These are phyloP conservation scores for Poa pratensis DNA, from an alignment of 176 grass and related monocot species.

Conservation along the genomic window DNA sequence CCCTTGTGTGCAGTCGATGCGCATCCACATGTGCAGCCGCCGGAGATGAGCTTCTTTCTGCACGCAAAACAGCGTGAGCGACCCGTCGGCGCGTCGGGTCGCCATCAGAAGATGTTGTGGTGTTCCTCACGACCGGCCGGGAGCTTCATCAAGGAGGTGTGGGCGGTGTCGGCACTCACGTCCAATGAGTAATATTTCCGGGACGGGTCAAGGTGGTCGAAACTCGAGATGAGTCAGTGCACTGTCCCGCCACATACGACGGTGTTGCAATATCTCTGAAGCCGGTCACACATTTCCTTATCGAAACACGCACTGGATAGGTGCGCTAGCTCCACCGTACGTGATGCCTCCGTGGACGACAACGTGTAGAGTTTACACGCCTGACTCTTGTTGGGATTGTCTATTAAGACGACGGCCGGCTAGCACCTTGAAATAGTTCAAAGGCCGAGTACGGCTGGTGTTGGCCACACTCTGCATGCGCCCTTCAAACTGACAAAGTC, in stretches of 20 bases:
- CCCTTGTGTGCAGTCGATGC: not conserved
- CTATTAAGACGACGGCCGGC: no score
- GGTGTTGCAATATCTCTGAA: no score
- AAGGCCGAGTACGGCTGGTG: not conserved
- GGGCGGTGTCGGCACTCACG: not conserved
- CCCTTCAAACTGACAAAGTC: not conserved
- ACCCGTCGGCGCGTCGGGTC: not conserved
- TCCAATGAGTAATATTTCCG: not conserved
- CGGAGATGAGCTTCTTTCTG: not conserved
- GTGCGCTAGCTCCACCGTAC: not conserved
- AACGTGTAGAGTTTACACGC: not conserved
- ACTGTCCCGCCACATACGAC: not conserved
- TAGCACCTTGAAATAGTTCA: not conserved
- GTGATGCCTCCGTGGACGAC: not conserved
- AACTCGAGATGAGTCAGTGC: not conserved
- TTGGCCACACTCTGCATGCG: not conserved
- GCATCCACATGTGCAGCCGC: not conserved
- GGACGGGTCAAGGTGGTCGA: not conserved
- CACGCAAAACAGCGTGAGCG: not conserved
- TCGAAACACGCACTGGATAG: no score
- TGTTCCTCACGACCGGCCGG: not conserved
- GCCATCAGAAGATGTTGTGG: no score
- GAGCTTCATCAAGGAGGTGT: not conserved
- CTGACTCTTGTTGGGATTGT: no score
- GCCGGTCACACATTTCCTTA: not conserved